A percentile compares a stretch with the other conserved stretches of the same genome.
Conservation (phyloP, 192 early-diverging fungal genomes). For the Spinellus fusiger region DNA sequence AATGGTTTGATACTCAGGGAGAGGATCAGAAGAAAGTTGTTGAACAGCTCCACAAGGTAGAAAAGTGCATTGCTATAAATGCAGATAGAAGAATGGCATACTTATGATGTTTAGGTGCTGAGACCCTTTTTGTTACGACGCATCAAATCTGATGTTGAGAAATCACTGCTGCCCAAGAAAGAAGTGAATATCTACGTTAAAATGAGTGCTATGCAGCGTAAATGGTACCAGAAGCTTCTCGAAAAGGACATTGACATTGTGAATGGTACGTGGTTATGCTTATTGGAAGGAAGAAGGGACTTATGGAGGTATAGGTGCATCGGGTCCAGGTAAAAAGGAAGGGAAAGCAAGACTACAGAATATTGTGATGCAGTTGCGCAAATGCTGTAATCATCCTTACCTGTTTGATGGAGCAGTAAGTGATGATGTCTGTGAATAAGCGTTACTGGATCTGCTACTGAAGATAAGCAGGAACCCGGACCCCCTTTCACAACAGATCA, state of each 20-base stretch:
- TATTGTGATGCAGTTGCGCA: slow-evolving; percentile 93
- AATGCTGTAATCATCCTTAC: slow-evolving; percentile 96
- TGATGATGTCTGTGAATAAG: not conserved
- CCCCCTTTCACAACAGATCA: slow-evolving; percentile 96
- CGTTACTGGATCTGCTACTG: not conserved
- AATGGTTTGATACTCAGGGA: slow-evolving; percentile 82
- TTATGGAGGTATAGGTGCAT: not conserved
- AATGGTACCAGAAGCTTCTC: slow-evolving; percentile 92
- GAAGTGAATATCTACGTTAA: slow-evolving; percentile 89
- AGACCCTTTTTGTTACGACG: slow-evolving; percentile 84
- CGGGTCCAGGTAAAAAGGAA: slow-evolving; percentile 60
- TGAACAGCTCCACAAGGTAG: slow-evolving; percentile 54
- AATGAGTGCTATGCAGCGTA: slow-evolving; percentile 90
- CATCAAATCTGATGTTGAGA: slow-evolving; percentile 94
- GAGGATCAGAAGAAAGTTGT: slow-evolving; percentile 66
- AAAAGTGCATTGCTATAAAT: too few relatives aligned
- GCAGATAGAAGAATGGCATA: too few relatives aligned
- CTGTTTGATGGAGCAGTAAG: slow-evolving; percentile 66
- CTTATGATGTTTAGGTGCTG: too few relatives aligned
- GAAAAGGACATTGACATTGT: slow-evolving; percentile 97
- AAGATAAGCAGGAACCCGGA: slow-evolving; percentile 60
- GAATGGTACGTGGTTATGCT: slow-evolving; percentile 54
- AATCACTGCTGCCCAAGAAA: slow-evolving; percentile 92
- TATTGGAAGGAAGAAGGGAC: not conserved
- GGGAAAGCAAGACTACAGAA: slow-evolving; percentile 90